Evolutionary conservation across 2,329 filamentous ascomycete genomes (phyloP).

Genomic region (Cladosporium sphaerospermum): DNA sequence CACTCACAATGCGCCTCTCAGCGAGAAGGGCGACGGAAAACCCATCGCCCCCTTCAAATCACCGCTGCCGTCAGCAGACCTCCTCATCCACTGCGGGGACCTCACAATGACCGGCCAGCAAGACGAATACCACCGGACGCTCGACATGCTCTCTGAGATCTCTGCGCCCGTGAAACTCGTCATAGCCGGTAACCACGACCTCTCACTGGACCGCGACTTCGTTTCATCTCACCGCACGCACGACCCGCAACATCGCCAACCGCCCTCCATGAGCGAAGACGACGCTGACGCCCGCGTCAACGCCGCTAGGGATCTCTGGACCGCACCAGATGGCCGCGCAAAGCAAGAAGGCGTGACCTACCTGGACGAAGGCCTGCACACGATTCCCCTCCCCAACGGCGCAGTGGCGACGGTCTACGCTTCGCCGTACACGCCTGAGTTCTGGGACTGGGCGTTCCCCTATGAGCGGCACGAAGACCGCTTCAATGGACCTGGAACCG

Average conservation of each 20-base stretch:
- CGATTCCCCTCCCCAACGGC: constrained; percentile 44
- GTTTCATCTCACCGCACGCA: constrained; percentile 13
- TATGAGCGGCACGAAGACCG: constrained; percentile 47
- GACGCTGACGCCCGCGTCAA: constrained; percentile 9
- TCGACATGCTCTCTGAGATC: constrained; percentile 43
- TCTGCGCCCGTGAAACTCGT: constrained; percentile 54
- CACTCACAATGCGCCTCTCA: constrained; percentile 31
- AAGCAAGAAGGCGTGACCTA: constrained; percentile 44
- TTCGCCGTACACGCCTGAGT: constrained; percentile 51
- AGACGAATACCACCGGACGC: constrained; percentile 42
- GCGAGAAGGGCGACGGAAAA: not conserved
- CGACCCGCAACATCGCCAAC: constrained; percentile 7
- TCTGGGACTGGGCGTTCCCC: constrained; percentile 51
- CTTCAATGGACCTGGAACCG: constrained; percentile 39
- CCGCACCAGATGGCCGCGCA: constrained; percentile 27
- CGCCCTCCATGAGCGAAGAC: constrained; percentile 1
- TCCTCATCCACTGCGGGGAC: constrained; percentile 55
- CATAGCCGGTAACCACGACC: constrained; percentile 59
- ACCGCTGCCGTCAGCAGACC: constrained; percentile 46
- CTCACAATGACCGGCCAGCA: constrained; percentile 47
- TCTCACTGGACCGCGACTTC: constrained; percentile 44
- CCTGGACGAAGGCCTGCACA: constrained; percentile 49
- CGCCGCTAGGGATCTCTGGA: constrained; percentile 20
- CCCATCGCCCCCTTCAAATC: constrained; percentile 15
- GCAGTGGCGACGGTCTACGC: constrained; percentile 48